Evolutionary conservation across 2,329 filamentous ascomycete species (phyloP).

Genomic region (Diaporthe destruens): DNA sequence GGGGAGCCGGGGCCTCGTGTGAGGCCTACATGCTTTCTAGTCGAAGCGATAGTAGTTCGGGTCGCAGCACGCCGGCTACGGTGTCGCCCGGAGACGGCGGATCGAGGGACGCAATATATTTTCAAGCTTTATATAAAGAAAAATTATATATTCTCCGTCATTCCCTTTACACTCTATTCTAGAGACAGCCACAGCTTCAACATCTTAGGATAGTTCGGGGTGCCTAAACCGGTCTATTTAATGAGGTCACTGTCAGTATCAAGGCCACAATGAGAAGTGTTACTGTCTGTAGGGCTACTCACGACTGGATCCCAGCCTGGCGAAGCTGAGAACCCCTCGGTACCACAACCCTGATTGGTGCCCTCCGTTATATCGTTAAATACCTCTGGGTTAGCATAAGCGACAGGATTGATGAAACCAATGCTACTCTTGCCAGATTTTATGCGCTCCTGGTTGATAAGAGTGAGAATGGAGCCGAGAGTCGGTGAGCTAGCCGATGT

Average conservation of each 20-base stretch:
- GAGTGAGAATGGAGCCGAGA: constrained; percentile 38
- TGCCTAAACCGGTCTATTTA: constrained; percentile 42
- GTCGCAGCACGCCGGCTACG: neutral
- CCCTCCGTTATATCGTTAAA: constrained; percentile 40
- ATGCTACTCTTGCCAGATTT: constrained; percentile 39
- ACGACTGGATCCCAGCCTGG: constrained; percentile 35
- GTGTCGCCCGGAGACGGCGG: neutral
- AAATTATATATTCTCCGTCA: no score
- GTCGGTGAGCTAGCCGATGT: constrained; percentile 39
- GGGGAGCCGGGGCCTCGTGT: no score
- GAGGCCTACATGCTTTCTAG: no score
- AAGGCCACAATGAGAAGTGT: neutral
- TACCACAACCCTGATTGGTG: constrained; percentile 37
- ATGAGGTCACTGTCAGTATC: neutral
- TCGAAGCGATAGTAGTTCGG: no score
- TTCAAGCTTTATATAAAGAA: no score
- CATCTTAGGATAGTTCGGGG: constrained; percentile 42
- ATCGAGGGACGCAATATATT: neutral
- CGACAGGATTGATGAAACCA: constrained; percentile 39
- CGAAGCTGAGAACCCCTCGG: constrained; percentile 31
- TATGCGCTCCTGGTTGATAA: constrained; percentile 40
- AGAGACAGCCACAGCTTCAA: constrained; percentile 50
- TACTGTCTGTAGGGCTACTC: neutral
- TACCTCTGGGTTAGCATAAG: constrained; percentile 38
- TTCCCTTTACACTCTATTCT: neutral